phyloP scores from a whole-genome alignment of 352 stramenopile genomes.

The Chrysophaeum taylorii region DNA sequence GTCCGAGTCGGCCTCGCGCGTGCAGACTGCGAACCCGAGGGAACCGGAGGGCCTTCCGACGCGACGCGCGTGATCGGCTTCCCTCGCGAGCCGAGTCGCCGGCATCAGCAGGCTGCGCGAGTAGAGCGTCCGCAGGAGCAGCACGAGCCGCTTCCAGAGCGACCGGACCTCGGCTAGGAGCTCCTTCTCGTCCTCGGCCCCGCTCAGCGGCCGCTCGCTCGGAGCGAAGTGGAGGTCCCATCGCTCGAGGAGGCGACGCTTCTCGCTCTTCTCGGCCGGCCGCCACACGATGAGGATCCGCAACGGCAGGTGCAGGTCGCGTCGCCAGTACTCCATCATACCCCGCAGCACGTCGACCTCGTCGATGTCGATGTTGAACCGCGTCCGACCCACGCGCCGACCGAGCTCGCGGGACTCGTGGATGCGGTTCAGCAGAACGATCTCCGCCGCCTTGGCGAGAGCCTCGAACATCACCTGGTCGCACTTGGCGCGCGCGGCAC shows the following conservation, averaged over 20 bases:
- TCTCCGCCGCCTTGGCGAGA: conserved; percentile 51
- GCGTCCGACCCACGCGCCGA: background rate
- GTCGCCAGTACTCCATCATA: conserved; percentile 5
- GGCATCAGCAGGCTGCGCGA: background rate
- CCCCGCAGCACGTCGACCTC: background rate
- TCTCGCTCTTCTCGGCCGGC: background rate
- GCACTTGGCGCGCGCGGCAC: conserved; percentile 45
- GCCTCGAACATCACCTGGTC: conserved; percentile 58
- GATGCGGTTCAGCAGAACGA: conserved; percentile 32
- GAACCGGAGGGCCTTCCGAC: background rate
- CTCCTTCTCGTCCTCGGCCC: background rate
- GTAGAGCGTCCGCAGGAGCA: background rate
- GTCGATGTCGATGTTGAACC: conserved; percentile 3
- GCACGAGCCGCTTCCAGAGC: background rate
- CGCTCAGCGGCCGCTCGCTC: background rate
- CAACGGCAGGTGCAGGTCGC: background rate
- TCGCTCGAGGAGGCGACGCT: background rate
- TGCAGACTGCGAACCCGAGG: background rate
- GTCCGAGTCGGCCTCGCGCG: background rate
- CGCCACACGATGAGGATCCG: background rate
- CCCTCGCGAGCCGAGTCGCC: background rate
- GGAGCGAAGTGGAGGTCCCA: background rate
- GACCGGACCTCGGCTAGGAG: background rate
- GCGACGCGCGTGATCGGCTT: background rate
- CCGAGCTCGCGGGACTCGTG: background rate